These are phyloP conservation scores for Geranomyces michiganensis DNA, from an alignment of 192 early-diverging fungal species.

Conservation along the genomic window DNA sequence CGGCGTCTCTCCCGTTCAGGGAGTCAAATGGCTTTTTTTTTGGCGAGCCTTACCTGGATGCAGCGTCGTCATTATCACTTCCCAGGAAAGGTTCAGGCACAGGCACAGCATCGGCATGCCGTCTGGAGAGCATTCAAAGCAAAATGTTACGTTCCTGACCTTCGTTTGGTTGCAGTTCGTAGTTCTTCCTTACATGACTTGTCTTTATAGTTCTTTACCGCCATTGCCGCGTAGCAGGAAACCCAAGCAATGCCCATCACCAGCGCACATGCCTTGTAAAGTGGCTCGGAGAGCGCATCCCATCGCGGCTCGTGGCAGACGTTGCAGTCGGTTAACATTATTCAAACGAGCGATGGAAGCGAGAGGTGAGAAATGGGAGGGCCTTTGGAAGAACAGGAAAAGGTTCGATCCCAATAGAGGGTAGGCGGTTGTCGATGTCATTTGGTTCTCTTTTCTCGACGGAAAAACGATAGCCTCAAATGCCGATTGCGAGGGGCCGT, in stretches of 20 bases:
- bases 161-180: background rate
- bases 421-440: too few relatives aligned
- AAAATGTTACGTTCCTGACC: too few relatives aligned
- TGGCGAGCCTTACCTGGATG: background rate
- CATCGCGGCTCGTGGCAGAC: slow-evolving; percentile 13
- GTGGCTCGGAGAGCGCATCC: background rate
- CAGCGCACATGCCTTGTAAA: slow-evolving; percentile 9
- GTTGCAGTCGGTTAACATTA: slow-evolving; percentile 4
- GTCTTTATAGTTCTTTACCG: slow-evolving; percentile 4
- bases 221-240: slow-evolving; percentile 8
- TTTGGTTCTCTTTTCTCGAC: too few relatives aligned
- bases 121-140: background rate
- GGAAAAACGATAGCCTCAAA: too few relatives aligned
- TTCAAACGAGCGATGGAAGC: background rate
- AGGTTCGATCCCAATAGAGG: too few relatives aligned
- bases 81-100: slow-evolving; percentile 12
- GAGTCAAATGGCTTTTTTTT: too few relatives aligned
- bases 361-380: too few relatives aligned
- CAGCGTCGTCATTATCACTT: slow-evolving; percentile 5
- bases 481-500: too few relatives aligned
- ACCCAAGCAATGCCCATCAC: slow-evolving; percentile 1
- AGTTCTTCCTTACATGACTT: slow-evolving; percentile 11
- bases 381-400: too few relatives aligned
- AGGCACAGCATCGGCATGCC: slow-evolving; percentile 13
- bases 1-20: too few relatives aligned